A percentile compares a stretch with the other conserved stretches of the same genome.
These are phyloP conservation scores for Vachellia collinsii DNA, from an alignment of 306 rosid genomes.

Conservation along the genomic window DNA sequence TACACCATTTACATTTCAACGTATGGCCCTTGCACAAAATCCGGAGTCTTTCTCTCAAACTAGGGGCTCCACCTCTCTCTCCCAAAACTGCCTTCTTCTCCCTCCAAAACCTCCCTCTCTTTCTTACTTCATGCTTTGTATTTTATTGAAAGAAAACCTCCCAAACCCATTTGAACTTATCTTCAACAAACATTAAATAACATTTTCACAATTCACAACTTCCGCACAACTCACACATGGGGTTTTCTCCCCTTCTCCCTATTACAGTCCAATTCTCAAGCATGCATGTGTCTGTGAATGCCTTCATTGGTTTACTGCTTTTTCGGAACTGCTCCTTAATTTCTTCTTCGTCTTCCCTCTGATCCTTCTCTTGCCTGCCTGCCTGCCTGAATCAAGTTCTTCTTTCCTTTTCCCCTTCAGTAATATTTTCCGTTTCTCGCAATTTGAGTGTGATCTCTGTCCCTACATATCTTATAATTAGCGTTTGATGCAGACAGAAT, in stretches of 20 bases:
- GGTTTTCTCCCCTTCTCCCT: neutral
- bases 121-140: slow-evolving; percentile 37
- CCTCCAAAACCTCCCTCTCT: slow-evolving; percentile 35
- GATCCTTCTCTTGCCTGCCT: neutral
- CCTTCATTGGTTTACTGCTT: slow-evolving; percentile 48
- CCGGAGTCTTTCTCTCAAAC: slow-evolving; percentile 57
- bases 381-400: neutral
- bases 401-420: neutral
- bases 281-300: slow-evolving; percentile 25
- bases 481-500: slow-evolving; percentile 34
- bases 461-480: slow-evolving; percentile 22
- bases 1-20: slow-evolving; percentile 66
- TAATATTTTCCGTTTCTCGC: neutral
- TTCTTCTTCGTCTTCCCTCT: neutral
- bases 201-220: slow-evolving; percentile 27
- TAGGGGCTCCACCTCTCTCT: slow-evolving; percentile 44
- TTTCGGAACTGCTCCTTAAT: slow-evolving; percentile 28
- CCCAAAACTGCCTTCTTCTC: slow-evolving; percentile 47
- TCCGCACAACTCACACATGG: slow-evolving; percentile 51
- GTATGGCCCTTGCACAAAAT: slow-evolving; percentile 64
- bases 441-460: neutral
- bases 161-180: slow-evolving; percentile 58
- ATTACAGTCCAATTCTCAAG: slow-evolving; percentile 14
- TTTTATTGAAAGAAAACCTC: slow-evolving; percentile 32
- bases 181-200: slow-evolving; percentile 29